These are phyloP conservation scores for Rhododendron ovatum DNA, from an alignment of 148 eudicot genomes.

Conservation along the genomic window DNA sequence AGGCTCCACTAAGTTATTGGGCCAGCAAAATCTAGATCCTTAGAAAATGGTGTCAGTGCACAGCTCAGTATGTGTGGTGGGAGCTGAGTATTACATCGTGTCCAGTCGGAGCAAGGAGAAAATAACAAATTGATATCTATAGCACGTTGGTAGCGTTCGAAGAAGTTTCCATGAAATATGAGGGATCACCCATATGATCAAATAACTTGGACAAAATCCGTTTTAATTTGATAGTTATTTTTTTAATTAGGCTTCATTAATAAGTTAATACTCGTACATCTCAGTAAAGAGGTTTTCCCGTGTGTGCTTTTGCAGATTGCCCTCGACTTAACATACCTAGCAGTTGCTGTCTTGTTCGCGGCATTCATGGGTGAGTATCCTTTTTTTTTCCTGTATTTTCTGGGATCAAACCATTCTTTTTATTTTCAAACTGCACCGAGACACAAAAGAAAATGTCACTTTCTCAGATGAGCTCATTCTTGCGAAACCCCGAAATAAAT, in stretches of 20 bases:
- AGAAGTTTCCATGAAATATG: neutral
- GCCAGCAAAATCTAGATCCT: neutral
- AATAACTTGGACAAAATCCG: neutral
- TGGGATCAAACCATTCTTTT: neutral
- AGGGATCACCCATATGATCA: neutral
- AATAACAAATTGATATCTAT: neutral
- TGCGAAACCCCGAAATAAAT: neutral
- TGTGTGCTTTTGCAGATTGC: constrained; percentile 52
- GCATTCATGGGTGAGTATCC: constrained; percentile 80
- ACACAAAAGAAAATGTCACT: neutral
- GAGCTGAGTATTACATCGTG: too few relatives aligned
- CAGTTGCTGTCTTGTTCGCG: constrained; percentile 57
- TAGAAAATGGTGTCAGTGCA: neutral
- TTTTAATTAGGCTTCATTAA: neutral
- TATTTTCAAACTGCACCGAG: neutral
- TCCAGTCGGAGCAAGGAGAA: neutral
- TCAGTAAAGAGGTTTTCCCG: neutral
- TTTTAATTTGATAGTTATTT: neutral
- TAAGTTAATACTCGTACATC: neutral
- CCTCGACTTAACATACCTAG: constrained; percentile 75
- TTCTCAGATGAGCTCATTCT: neutral
- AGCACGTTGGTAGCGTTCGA: neutral
- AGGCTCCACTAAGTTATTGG: too few relatives aligned
- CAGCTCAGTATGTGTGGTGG: too few relatives aligned
- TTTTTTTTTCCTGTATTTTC: neutral